Evolutionary conservation across 2,329 filamentous ascomycete genomes (phyloP), one percentile per base, ranked within the genome.

Genomic region (Penicillium capsulatum): DNA sequence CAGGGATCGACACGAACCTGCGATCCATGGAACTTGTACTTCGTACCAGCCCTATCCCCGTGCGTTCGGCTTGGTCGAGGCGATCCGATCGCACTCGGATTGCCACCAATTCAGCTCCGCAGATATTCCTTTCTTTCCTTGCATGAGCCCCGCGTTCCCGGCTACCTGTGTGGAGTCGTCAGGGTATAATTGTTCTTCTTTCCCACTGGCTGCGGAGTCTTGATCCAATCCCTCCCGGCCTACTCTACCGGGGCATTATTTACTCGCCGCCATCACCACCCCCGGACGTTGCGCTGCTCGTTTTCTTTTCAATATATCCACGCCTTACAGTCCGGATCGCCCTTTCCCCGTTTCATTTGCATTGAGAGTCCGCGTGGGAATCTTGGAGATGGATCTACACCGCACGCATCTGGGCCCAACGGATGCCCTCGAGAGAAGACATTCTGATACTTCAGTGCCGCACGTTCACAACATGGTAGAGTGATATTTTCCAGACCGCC

Each of bases 81-180:
- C 40, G 45, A 51, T 44, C 49, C 29, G 45, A 51, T 49, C 47
- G 35, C 38, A 24, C 47, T 48, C 44, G 42, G 22, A 51, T 54
- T 50, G 51, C 51, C 51, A 54, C 51, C 45, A 28, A 22, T 43
- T 30, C 37, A 31, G 39, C 30, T 41, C 47, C 32, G 40, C 39
- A 38, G 44, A 42, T 48, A 46, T 47, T 43, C 31, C 20, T 40
- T 51, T 47, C n/a, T 45, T 44, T 50, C 51, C 51, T 54, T 54
- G 51, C 51, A 52, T 51, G 34, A 43, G 41, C 34, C 39, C 28
- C 29, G 24, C 38, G 35, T 33, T 20, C 15, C 31, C 20, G 15
- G 17, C n/a, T n/a, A 38, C n/a, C 7, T 16, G 28, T 28, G 26
- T 28, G 26, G 26, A 28, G 26, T n/a, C 5, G 9, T 5, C 5